Evolutionary conservation across 2,329 filamentous ascomycete genomes (phyloP), one percentile per base, ranked within the genome.

Genomic region (Amylocarpus encephaloides): DNA sequence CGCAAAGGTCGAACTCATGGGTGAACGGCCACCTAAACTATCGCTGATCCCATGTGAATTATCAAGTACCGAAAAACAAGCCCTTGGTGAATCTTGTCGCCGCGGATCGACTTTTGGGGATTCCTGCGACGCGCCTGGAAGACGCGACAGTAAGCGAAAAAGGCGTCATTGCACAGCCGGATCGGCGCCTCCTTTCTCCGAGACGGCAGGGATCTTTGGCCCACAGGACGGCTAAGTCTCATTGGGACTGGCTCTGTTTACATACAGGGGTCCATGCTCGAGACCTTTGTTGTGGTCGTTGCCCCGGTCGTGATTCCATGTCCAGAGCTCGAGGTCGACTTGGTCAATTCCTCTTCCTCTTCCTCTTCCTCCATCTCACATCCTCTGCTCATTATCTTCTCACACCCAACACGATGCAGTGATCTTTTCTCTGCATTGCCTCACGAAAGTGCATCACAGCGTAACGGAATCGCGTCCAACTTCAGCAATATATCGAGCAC

Each of bases 401-500:
- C 22, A 26, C 7, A 26, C 22, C 22, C 22, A 26, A 26, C 22
- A 18, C 38, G n/a, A 40, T 40, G 36, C 52, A 39, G 30, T 51
- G 39, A 49, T 30, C 49, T 33, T 47, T 35, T 39, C 47, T 49
- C 50, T 49, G 42, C 46, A 52, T 44, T 50, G 49, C 49, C 47
- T 42, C 45, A 34, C 29, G 22, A 22, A 19, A 34, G 52, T 53
- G 49, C 51, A 45, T 45, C 38, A 49, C 41, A 52, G 47, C 34
- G 43, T 46, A 29, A 46, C 42, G 35, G 46, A 47, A 44, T 40
- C 40, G 36, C 48, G 41, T 19, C 29, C 16, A 30, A 26, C 49
- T 46, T 47, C 44, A 41, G 39, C 29, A 46, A 16, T 49, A 45
- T 42, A 42, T 54, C 45, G 22, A 44, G 18, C 36, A 33, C 48